Conservation (phyloP, 495 filamentous ascomycete species). For the Penicillium canariense region DNA sequence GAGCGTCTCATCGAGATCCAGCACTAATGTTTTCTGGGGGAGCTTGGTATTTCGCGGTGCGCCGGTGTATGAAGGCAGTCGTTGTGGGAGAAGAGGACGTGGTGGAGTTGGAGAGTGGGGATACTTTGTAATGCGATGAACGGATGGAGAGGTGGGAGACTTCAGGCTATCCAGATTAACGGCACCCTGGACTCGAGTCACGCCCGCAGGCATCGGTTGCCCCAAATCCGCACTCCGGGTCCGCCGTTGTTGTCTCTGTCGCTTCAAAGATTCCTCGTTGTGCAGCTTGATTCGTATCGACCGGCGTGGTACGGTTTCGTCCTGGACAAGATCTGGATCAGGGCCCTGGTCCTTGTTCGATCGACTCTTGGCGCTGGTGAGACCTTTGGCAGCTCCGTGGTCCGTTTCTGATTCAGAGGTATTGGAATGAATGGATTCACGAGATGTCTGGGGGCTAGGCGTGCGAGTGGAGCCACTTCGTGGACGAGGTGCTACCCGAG, state of each 20-base stretch:
- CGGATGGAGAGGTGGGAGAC: constrained; percentile 84
- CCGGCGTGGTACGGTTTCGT: constrained; percentile 68
- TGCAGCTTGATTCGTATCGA: constrained; percentile 90
- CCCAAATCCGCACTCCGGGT: constrained; percentile 35
- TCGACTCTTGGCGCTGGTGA: constrained; percentile 28
- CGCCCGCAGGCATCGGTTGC: constrained; percentile 31
- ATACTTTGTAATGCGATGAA: constrained; percentile 74
- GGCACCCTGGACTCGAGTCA: constrained; percentile 29
- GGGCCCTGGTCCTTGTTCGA: constrained; percentile 54
- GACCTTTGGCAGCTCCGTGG: constrained; percentile 23
- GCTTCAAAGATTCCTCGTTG: constrained; percentile 64
- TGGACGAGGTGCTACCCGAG: constrained; percentile 29
- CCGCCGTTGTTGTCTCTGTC: constrained; percentile 51
- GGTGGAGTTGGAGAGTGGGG: constrained; percentile 86
- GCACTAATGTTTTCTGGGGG: constrained; percentile 83
- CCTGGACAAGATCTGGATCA: constrained; percentile 34
- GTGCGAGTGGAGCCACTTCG: constrained; percentile 38
- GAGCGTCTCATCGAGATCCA: constrained; percentile 94
- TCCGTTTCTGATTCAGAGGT: constrained; percentile 52
- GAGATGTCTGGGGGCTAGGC: constrained; percentile 34
- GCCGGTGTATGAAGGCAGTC: constrained; percentile 77
- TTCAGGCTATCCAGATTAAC: constrained; percentile 57
- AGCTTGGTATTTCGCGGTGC: constrained; percentile 43
- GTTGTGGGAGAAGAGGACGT: constrained; percentile 79
- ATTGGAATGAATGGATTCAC: constrained; percentile 41